Evolutionary conservation across 164 flowering plant genomes (phyloP), one percentile per base, ranked within the genome.

Genomic region (Macadamia integrifolia): DNA sequence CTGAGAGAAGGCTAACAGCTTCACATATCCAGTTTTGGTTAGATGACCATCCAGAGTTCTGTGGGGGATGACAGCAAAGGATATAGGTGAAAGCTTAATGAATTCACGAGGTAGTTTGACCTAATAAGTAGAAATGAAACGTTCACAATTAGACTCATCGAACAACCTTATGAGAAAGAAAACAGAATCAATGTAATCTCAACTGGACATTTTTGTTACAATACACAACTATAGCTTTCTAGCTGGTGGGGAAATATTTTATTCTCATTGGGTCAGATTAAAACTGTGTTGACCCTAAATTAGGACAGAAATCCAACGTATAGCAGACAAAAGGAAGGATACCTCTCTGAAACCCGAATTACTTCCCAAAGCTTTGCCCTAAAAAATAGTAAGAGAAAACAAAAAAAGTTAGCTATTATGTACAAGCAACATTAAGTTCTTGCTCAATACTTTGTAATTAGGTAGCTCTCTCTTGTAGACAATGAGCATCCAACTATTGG

Each of bases 1-100:
- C 98, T 94, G 99, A 70, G 99, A 94, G 75, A 94, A 94, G 23
- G 88, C 79, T 48, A 86, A 73, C 68, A 94, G 78, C 77, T 85
- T 88, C 48, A 90, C 91, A 76, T 94, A 94, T 71, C 99, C 99
- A 49, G 93, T 90, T 79, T 87, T 89, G 44, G 78, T 75, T n/a
- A 80, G 55, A 71, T 64, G 91, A 32, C 97, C 99, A 69, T 90
- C 93, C 40, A 92, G 88, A 18, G 87, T 77, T 78, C 57, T 80
- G 68, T 92, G 97, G 64, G 86, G 80, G 67, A 94, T 94, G 77
- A 92, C 80, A 67, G 92, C 82, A 75, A 91, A 86, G 53, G 89
- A 90, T 71, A 94, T 63, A 11, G 97, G 92, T 13, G 97, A 90
- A 65, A 92, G 80, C 73, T 81, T 88, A 49, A 94, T 87, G 71